These are phyloP conservation scores for Aphelidium insulamus DNA, from an alignment of 371 early-diverging fungal genomes.

Conservation along the genomic window DNA sequence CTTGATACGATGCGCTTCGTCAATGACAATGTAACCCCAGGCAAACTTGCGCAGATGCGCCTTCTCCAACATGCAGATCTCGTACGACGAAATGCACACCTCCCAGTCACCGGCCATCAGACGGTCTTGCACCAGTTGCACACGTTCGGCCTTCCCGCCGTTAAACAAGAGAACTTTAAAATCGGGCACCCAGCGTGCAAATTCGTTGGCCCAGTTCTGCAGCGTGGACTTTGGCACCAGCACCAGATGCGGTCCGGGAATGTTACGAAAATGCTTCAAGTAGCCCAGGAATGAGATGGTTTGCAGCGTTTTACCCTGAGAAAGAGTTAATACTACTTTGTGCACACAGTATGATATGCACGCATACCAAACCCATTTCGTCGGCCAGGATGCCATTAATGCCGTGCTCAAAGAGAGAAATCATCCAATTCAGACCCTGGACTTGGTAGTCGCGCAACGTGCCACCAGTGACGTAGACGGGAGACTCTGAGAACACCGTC, in stretches of 20 bases:
- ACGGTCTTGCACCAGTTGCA: constrained; percentile 25
- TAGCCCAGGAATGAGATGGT: constrained; percentile 90
- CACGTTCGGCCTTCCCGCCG: constrained; percentile 72
- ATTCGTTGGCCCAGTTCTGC: constrained; percentile 93
- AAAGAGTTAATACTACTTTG: neutral
- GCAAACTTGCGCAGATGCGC: constrained; percentile 57
- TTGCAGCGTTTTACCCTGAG: constrained; percentile 97
- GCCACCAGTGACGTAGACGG: constrained; percentile 51
- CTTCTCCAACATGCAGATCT: constrained; percentile 84
- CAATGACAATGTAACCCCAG: constrained; percentile 91
- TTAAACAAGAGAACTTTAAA: constrained; percentile 78
- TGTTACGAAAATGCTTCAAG: constrained; percentile 53
- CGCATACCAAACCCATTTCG: constrained; percentile 59
- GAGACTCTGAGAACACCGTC: neutral
- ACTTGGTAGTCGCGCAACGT: constrained; percentile 87
- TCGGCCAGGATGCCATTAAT: constrained; percentile 98
- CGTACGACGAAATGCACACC: constrained; percentile 93
- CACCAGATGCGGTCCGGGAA: constrained; percentile 69
- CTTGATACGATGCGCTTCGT: constrained; percentile 99
- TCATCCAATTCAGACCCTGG: constrained; percentile 98
- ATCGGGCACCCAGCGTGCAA: constrained; percentile 80
- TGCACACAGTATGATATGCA: too few species aligned
- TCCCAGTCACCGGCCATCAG: constrained; percentile 54
- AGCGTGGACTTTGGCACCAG: constrained; percentile 96
- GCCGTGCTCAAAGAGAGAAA: constrained; percentile 87